phyloP scores from a whole-genome alignment of 2,329 filamentous ascomycete species.

The Stachybotrys elegans region DNA sequence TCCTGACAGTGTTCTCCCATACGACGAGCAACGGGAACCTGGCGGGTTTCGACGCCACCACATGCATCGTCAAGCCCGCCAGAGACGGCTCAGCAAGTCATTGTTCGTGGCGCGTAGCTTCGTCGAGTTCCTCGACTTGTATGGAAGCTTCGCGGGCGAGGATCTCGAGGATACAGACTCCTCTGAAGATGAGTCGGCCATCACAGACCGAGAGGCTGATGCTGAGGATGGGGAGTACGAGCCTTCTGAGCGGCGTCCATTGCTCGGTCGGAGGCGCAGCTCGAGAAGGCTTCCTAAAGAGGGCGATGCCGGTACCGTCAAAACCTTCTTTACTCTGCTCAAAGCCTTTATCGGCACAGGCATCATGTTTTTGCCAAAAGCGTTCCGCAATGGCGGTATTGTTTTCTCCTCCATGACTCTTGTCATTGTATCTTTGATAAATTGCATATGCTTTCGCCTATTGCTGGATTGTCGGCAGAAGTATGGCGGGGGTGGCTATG shows the following conservation, averaged over 20 bases:
- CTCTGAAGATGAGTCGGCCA: slow-evolving; percentile 53
- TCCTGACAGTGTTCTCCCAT: slow-evolving; percentile 23
- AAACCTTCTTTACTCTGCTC: slow-evolving; percentile 73
- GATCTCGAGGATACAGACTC: slow-evolving; percentile 47
- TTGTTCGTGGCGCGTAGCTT: slow-evolving; percentile 63
- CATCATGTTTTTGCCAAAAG: slow-evolving; percentile 78
- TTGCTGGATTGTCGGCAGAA: slow-evolving; percentile 61
- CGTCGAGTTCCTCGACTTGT: slow-evolving; percentile 70
- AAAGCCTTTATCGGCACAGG: slow-evolving; percentile 78
- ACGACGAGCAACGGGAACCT: slow-evolving; percentile 35
- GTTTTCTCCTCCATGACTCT: slow-evolving; percentile 69
- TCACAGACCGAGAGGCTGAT: slow-evolving; percentile 38
- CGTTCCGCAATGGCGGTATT: slow-evolving; percentile 73
- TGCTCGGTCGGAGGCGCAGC: slow-evolving; percentile 46
- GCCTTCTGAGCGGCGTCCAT: slow-evolving; percentile 51
- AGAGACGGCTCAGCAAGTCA: slow-evolving; percentile 29
- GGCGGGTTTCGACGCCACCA: slow-evolving; percentile 44
- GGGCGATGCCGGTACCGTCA: slow-evolving; percentile 62
- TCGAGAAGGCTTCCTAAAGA: slow-evolving; percentile 37
- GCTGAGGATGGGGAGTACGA: slow-evolving; percentile 34
- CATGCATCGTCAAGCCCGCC: slow-evolving; percentile 29
- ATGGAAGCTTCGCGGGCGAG: slow-evolving; percentile 73
- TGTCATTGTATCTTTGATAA: slow-evolving; percentile 59
- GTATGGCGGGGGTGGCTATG: slow-evolving; percentile 67
- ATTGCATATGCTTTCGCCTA: slow-evolving; percentile 67